A percentile compares a stretch with the other conserved stretches of the same genome.
Conservation (phyloP, 2,329 filamentous ascomycete genomes). For the Ophiostoma ips region DNA sequence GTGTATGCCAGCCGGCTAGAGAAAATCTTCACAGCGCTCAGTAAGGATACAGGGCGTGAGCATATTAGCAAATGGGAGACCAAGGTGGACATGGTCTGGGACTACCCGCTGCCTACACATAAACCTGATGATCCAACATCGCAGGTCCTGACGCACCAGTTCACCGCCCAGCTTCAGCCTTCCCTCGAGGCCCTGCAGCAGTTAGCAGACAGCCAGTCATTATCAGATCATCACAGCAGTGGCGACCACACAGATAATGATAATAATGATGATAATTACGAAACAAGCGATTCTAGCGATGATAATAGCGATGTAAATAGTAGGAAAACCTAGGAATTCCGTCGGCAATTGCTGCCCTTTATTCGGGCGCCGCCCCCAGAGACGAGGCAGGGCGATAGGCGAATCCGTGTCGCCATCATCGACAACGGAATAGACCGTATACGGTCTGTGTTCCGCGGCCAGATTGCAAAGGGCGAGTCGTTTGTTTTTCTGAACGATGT, state of each 20-base stretch:
- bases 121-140: not conserved
- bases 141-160: not conserved
- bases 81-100: not conserved
- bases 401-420: conserved; percentile 7
- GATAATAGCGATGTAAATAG: not conserved
- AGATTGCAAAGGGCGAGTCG: conserved; percentile 4
- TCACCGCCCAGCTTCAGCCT: not conserved
- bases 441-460: not conserved
- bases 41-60: not conserved
- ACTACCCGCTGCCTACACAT: not conserved
- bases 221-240: not conserved
- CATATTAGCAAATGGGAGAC: not conserved
- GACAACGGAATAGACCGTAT: conserved; percentile 6
- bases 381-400: not conserved
- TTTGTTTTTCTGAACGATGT: not conserved
- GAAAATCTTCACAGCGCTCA: not conserved
- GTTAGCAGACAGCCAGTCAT: not conserved
- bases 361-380: not conserved
- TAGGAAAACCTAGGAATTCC: too few species aligned
- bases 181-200: not conserved
- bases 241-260: not conserved
- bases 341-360: not conserved
- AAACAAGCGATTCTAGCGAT: too few species aligned
- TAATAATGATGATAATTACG: not conserved
- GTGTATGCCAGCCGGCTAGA: not conserved